Percentiles rank a stretch among this genome's conserved stretches.
These are phyloP conservation scores for Myxozyma monticola DNA, from an alignment of 805 yeast species.

Conservation along the genomic window DNA sequence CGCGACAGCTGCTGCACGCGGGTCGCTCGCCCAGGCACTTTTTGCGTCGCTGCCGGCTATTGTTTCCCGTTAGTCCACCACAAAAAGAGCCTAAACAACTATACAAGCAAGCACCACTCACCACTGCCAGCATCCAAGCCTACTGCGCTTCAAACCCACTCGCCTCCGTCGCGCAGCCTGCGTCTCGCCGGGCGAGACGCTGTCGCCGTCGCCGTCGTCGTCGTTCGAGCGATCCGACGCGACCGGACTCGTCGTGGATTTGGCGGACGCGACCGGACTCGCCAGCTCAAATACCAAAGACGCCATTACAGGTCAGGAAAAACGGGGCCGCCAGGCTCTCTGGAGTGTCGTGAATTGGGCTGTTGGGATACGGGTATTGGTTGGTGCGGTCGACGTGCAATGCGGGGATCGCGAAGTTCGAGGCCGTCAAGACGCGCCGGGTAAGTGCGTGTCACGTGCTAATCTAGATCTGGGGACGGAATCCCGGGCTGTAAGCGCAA, in stretches of 20 bases:
- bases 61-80: background rate
- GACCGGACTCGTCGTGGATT: too few species aligned
- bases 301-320: too few species aligned
- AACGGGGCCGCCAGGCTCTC: too few species aligned
- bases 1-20: conserved; percentile 21
- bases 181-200: conserved; percentile 26
- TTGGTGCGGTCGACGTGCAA: too few species aligned
- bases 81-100: background rate
- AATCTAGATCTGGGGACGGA: too few species aligned
- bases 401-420: too few species aligned
- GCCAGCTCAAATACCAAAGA: too few species aligned
- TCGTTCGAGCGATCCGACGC: background rate
- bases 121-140: conserved; percentile 29
- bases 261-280: too few species aligned
- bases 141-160: conserved; percentile 26
- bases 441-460: too few species aligned
- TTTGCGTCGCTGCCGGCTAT: conserved; percentile 26
- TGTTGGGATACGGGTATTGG: too few species aligned
- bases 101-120: background rate
- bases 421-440: too few species aligned
- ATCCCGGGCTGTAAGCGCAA: conserved; percentile 5
- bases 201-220: conserved; percentile 21
- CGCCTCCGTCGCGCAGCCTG: conserved; percentile 9
- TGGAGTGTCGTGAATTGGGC: too few species aligned
- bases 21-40: conserved; percentile 24